Evolutionary conservation across 495 filamentous ascomycete species (phyloP).

Genomic region (Penicillium fimorum): DNA sequence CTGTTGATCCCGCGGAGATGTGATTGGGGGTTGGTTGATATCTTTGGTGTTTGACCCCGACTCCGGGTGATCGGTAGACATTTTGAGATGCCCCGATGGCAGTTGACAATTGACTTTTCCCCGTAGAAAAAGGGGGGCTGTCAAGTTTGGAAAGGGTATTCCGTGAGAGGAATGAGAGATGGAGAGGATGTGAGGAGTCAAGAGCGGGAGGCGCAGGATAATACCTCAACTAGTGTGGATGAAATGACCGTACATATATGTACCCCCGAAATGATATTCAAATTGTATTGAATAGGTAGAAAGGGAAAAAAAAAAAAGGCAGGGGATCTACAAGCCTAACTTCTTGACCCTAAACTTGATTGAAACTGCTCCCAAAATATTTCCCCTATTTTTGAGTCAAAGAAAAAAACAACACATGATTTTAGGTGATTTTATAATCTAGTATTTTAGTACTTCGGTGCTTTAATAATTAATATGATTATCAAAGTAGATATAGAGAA

Average conservation of each 20-base stretch:
- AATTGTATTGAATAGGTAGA: not conserved
- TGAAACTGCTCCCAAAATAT: not conserved
- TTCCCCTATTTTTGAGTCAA: conserved; percentile 6
- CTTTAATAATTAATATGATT: not conserved
- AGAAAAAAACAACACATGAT: not conserved
- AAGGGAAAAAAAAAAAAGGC: conserved; percentile 8
- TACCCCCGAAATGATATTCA: not conserved
- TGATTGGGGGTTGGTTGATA: conserved; percentile 23
- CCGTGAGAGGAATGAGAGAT: conserved; percentile 1
- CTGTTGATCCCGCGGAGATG: conserved; percentile 26
- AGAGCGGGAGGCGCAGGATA: conserved; percentile 20
- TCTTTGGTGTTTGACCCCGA: conserved; percentile 21
- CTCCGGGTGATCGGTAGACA: conserved; percentile 30
- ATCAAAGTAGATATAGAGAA: conserved; percentile 9
- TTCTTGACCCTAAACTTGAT: conserved; percentile 8
- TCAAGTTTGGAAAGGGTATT: conserved; percentile 5
- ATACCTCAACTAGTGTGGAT: conserved; percentile 14
- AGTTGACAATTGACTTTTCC: conserved; percentile 22
- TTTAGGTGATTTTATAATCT: not conserved
- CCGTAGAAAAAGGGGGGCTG: conserved; percentile 2
- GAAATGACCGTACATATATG: conserved; percentile 5
- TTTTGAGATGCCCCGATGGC: conserved; percentile 19
- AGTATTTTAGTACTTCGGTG: not conserved
- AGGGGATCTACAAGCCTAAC: conserved; percentile 17
- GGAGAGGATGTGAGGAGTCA: conserved; percentile 27